phyloP scores from a whole-genome alignment of 495 filamentous ascomycete genomes.

The Podospora anserina region DNA sequence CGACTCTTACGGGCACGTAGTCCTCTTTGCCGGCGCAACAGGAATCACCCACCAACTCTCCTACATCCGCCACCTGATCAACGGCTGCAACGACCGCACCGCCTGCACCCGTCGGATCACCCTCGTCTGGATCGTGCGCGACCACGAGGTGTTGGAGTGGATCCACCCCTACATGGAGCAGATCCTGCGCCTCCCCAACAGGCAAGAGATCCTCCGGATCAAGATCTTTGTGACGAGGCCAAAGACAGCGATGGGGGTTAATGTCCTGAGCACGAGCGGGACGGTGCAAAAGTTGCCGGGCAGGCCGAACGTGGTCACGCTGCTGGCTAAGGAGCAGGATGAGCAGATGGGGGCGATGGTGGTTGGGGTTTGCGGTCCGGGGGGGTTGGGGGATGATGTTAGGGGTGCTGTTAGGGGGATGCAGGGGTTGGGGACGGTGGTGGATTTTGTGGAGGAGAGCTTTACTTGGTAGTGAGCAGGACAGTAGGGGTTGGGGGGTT shows the following conservation, averaged over 20 bases:
- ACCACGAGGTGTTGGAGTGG: slow-evolving; percentile 86
- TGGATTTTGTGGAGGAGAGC: slow-evolving; percentile 84
- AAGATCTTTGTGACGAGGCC: slow-evolving; percentile 87
- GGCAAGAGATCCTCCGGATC: slow-evolving; percentile 74
- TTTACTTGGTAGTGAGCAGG: slow-evolving; percentile 69
- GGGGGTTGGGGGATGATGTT: slow-evolving; percentile 79
- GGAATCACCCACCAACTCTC: slow-evolving; percentile 94
- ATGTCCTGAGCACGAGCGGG: slow-evolving; percentile 64
- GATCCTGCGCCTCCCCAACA: slow-evolving; percentile 72
- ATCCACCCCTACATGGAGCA: slow-evolving; percentile 89
- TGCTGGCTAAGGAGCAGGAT: slow-evolving; percentile 73
- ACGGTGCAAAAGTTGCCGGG: slow-evolving; percentile 88
- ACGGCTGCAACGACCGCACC: slow-evolving; percentile 66
- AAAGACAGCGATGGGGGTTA: slow-evolving; percentile 54
- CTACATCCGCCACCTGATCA: slow-evolving; percentile 77
- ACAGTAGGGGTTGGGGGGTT: too few species aligned
- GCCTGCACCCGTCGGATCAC: slow-evolving; percentile 75
- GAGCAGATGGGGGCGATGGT: slow-evolving; percentile 81
- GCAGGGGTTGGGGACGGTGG: slow-evolving; percentile 55
- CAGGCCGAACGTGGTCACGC: slow-evolving; percentile 74
- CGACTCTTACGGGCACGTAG: slow-evolving; percentile 82
- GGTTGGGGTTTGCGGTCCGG: slow-evolving; percentile 87
- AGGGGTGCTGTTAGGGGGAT: slow-evolving; percentile 65
- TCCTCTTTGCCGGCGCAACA: slow-evolving; percentile 88
- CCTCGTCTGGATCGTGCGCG: slow-evolving; percentile 88